phyloP scores from a whole-genome alignment of 2,329 filamentous ascomycete species.

The Pseudogymnoascus sp. region DNA sequence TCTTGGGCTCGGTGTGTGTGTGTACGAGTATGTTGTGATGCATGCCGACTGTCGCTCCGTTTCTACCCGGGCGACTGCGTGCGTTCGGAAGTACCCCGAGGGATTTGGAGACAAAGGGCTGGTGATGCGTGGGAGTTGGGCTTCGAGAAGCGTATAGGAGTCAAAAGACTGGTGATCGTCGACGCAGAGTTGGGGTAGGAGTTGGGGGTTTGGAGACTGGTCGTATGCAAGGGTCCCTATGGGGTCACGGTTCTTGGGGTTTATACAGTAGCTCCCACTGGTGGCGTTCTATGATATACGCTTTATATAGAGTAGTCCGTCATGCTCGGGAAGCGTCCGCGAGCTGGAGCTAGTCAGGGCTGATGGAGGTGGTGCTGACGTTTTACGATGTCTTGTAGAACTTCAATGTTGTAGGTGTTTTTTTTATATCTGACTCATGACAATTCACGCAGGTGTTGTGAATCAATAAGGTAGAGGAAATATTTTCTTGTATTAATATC shows the following conservation, averaged over 20 bases:
- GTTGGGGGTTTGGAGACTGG: background rate
- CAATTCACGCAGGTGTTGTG: background rate
- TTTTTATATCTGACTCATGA: background rate
- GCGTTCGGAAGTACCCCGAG: background rate
- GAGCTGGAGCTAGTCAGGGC: background rate
- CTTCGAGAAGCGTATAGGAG: background rate
- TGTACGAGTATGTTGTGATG: background rate
- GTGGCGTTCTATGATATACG: background rate
- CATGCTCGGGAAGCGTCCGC: background rate
- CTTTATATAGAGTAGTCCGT: background rate
- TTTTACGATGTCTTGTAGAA: background rate
- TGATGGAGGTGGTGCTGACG: background rate
- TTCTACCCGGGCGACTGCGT: background rate
- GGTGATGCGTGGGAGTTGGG: background rate
- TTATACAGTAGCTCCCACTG: background rate
- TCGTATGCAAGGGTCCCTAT: background rate
- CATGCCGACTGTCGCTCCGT: background rate
- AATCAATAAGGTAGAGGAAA: background rate
- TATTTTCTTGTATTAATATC: background rate
- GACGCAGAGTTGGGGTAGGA: background rate
- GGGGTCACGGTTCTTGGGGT: background rate
- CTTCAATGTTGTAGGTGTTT: background rate
- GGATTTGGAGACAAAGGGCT: background rate
- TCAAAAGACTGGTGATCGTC: background rate
- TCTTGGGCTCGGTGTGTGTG: background rate